Base-by-base conservation (phyloP, 73 alveolate genomes). In the Tetrahymena borealis region DNA sequence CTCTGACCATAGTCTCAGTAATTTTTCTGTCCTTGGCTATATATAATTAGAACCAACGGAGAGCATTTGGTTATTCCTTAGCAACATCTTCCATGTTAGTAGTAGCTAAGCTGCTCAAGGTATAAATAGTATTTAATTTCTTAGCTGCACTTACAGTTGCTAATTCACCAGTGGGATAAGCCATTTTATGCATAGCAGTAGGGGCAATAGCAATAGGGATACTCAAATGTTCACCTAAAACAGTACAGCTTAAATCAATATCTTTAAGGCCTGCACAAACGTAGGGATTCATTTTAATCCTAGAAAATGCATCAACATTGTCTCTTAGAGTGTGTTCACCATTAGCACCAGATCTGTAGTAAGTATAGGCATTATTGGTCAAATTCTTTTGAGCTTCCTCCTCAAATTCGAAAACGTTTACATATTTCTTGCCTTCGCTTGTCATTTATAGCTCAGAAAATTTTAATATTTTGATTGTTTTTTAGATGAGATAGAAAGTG, bases 161-260 rank as follows among this genome's bases (percentile, higher is more conserved):
- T 38, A 90, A 39, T 40, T 97, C 99, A 38, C 99, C 99, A n/a
- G 92, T 94, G 12, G 96, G 97, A 39, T 96, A 92, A 35, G 99
- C 98, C 97, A 97, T 79, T 90, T 39, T 95, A 32, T 96, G 94
- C 96, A 97, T 95, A 9, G 98, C 98, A 20, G 97, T 94, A 24
- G 99, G 97, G 10, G 99, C 99, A 16, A 97, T 91, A 36, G 97
- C 96, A 10, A 97, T 92, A 4, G 99, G 99, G n/a, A 96, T 93
- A 24, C 95, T 41, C 20, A 97, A 92, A 39, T 92, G 33, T 33
- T 94, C 91, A 12, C 98, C 99, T 94, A 96, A 90, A 20, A 97
- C 93, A n/a, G 95, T 94, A 10, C 98, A 95, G 35, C 39, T 77
- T 12, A 95, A 78, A 15, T 94, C 78, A 79, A 97, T 92, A 78